These are phyloP conservation scores for Myxozyma neglecta DNA, from an alignment of 805 yeast genomes.

Conservation along the genomic window DNA sequence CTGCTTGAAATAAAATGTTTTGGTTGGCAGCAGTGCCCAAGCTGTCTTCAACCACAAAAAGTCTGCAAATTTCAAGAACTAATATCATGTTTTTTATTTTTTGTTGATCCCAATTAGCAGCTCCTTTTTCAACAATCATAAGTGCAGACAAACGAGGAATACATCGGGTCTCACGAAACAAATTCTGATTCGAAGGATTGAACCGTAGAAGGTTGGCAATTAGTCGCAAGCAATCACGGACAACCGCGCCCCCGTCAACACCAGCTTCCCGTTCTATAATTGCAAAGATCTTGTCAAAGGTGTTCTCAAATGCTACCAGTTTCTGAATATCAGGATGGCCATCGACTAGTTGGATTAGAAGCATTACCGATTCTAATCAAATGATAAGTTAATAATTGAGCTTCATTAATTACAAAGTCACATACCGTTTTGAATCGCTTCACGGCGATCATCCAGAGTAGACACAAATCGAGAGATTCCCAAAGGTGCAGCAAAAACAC, in stretches of 20 bases:
- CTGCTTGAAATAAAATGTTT: conserved; percentile 55
- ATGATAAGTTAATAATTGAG: neutral
- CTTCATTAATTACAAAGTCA: neutral
- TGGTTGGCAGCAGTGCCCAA: conserved; percentile 66
- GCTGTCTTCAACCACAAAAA: conserved; percentile 72
- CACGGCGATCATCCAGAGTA: conserved; percentile 63
- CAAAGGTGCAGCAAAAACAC: conserved; percentile 68
- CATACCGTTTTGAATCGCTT: conserved; percentile 75
- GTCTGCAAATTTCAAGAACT: conserved; percentile 67
- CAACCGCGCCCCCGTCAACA: conserved; percentile 81
- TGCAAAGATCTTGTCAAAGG: conserved; percentile 77
- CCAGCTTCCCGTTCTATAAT: conserved; percentile 88
- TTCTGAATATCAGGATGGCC: conserved; percentile 86
- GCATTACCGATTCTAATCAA: conserved; percentile 52
- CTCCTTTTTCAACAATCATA: conserved; percentile 48
- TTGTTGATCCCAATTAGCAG: conserved; percentile 76
- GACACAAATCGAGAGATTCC: conserved; percentile 75
- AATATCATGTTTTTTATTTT: conserved; percentile 64
- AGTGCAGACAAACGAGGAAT: conserved; percentile 62
- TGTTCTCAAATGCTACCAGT: conserved; percentile 89
- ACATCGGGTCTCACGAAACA: conserved; percentile 83
- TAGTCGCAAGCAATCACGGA: conserved; percentile 82
- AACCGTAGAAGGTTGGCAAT: conserved; percentile 70
- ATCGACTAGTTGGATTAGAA: conserved; percentile 79
- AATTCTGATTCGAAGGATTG: conserved; percentile 86